A percentile compares a stretch with the other conserved stretches of the same genome.
Evolutionary conservation across 2,329 filamentous ascomycete genomes (phyloP).

Genomic region (Colletotrichum sp.): DNA sequence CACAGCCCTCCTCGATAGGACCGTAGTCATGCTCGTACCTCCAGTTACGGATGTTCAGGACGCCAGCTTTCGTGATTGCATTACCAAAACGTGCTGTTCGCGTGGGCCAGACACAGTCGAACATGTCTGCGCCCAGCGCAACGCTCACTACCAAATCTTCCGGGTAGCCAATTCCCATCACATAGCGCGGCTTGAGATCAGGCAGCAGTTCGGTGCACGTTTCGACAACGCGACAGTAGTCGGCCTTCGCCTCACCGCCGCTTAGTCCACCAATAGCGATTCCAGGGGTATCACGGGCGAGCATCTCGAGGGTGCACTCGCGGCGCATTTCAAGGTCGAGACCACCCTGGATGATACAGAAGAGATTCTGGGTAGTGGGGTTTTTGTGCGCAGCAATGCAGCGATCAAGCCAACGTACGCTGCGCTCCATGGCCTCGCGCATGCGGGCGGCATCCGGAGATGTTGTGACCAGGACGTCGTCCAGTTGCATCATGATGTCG

Average conservation of each 20-base stretch:
- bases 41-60: constrained; percentile 83
- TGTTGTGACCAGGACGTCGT: constrained; percentile 96
- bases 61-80: constrained; percentile 80
- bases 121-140: constrained; percentile 97
- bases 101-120: constrained; percentile 99
- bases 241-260: constrained; percentile 91
- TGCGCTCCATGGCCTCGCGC: constrained; percentile 93
- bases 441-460: constrained; percentile 89
- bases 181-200: constrained; percentile 92
- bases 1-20: constrained; percentile 83
- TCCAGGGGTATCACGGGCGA: constrained; percentile 87
- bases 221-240: constrained; percentile 89
- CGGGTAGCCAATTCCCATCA: constrained; percentile 98
- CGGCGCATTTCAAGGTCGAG: constrained; percentile 85
- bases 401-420: constrained; percentile 92
- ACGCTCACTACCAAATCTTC: constrained; percentile 95
- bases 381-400: constrained; percentile 91
- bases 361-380: constrained; percentile 85
- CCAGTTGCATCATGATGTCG: constrained; percentile 99
- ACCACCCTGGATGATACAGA: constrained; percentile 98
- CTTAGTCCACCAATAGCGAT: constrained; percentile 96
- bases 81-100: constrained; percentile 96
- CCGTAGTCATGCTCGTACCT: constrained; percentile 80
- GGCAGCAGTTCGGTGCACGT: constrained; percentile 87
- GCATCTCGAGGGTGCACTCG: constrained; percentile 87